These are phyloP conservation scores for Cercophora samala DNA, from an alignment of 495 filamentous ascomycete genomes.

Conservation along the genomic window DNA sequence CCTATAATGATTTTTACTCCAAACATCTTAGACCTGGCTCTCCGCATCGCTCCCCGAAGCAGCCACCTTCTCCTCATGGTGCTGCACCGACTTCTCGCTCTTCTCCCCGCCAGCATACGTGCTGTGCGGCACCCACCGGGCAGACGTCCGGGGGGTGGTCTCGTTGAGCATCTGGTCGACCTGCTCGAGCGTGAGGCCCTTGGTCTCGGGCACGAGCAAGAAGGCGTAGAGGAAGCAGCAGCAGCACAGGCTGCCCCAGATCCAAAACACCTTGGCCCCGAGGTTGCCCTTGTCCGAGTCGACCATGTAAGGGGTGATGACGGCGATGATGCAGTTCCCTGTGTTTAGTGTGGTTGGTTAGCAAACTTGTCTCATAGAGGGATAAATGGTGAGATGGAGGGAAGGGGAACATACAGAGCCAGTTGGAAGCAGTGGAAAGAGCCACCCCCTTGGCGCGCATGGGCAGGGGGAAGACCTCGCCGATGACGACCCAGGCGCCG, in stretches of 20 bases:
- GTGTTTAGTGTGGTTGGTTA: background rate
- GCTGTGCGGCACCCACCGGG: slow-evolving; percentile 64
- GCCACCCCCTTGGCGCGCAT: slow-evolving; percentile 78
- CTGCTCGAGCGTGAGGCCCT: slow-evolving; percentile 85
- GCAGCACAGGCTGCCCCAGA: slow-evolving; percentile 68
- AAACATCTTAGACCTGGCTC: background rate
- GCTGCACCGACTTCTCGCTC: slow-evolving; percentile 14
- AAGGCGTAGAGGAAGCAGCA: slow-evolving; percentile 66
- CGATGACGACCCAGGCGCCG: slow-evolving; percentile 75
- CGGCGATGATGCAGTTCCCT: slow-evolving; percentile 66
- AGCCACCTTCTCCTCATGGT: background rate
- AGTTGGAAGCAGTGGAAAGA: slow-evolving; percentile 79
- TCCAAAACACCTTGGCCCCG: slow-evolving; percentile 69
- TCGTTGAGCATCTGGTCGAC: slow-evolving; percentile 86
- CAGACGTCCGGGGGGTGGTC: slow-evolving; percentile 62
- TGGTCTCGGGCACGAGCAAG: slow-evolving; percentile 79
- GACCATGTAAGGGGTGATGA: slow-evolving; percentile 79
- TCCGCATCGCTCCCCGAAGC: background rate
- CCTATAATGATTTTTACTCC: background rate
- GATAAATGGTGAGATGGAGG: background rate
- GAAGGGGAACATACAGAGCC: slow-evolving; percentile 35
- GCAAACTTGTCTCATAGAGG: background rate
- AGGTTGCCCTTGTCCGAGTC: slow-evolving; percentile 66
- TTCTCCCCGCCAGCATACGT: slow-evolving; percentile 56
- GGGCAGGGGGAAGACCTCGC: slow-evolving; percentile 80